Evolutionary conservation across 2,329 filamentous ascomycete genomes (phyloP).

Genomic region (Ophiostoma montium): DNA sequence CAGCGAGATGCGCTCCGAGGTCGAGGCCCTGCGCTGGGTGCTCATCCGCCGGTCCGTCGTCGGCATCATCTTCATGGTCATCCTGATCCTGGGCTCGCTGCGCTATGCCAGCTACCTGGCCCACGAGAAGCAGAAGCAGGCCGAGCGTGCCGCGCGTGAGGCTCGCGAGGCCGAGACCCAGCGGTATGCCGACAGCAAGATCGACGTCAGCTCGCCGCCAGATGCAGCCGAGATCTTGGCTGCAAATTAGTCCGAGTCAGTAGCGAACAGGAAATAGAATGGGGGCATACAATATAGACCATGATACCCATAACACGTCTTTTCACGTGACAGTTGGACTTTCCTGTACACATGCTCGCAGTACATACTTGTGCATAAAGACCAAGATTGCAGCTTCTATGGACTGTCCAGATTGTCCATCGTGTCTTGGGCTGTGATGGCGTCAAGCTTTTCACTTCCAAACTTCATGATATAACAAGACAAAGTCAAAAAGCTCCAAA

Average conservation of each 20-base stretch:
- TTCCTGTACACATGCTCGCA: too few relatives aligned
- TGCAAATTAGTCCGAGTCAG: conserved; percentile 30
- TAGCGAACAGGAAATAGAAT: too few relatives aligned
- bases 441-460: too few relatives aligned
- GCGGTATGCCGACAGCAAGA: conserved; percentile 26
- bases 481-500: too few relatives aligned
- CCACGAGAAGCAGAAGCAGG: conserved; percentile 34
- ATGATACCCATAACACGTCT: not conserved
- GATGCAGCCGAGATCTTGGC: conserved; percentile 44
- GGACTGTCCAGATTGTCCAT: not conserved
- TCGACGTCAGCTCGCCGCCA: conserved; percentile 30
- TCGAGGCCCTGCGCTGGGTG: conserved; percentile 85
- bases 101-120: conserved; percentile 44
- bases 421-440: too few relatives aligned
- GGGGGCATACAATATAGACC: too few relatives aligned
- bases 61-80: conserved; percentile 52
- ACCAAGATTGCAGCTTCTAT: too few relatives aligned
- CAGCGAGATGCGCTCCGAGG: conserved; percentile 81
- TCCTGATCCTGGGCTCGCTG: conserved; percentile 44
- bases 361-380: too few relatives aligned
- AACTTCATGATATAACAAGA: too few relatives aligned
- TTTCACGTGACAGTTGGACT: not conserved
- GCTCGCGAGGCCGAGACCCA: conserved; percentile 29
- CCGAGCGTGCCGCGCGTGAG: conserved; percentile 21
- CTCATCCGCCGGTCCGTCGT: conserved; percentile 49